Evolutionary conservation across 2,329 filamentous ascomycete genomes (phyloP), one percentile per base, ranked within the genome.

Genomic region (Xylaria sp.): DNA sequence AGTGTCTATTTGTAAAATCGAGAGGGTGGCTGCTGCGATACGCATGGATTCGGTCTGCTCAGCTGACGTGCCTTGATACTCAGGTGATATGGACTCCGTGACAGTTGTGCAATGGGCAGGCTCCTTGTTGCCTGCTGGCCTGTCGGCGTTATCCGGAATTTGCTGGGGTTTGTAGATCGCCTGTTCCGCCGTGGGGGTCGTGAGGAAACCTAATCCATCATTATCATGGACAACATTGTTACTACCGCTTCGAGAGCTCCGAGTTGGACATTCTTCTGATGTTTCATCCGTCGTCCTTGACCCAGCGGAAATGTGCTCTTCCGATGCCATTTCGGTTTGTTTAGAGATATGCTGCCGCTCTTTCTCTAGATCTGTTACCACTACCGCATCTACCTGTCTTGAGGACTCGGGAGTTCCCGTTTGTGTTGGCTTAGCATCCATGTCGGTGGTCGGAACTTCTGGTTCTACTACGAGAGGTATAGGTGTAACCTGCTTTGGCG

Each of bases 361-460:
- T 16, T 29, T 39, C 39, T 49, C 39, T 9, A 39, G 17, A 13
- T 34, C 21, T 39, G 48, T 17, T 9, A 48, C n/a, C 4, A 9
- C 24, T 2, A 48, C 44, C 5, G 21, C 20, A 45, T 62, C 53
- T 29, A 43, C 19, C 39, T 51, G 42, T 18, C 50, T 26, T 40
- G 56, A 43, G 22, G 59, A 58, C 44, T 55, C 38, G 7, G 59
- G 48, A 4, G 50, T 56, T 29, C 42, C 51, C 17, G 57, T 61
- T 52, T 63, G 56, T 17, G 56, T 56, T 11, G 42, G 29, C 37
- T 57, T 34, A 4, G 50, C 48, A 21, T 18, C 20, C 19, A 38
- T 13, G 34, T 9, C 42, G 2, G 16, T 17, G 7, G 39, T 48
- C 44, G 52, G 47, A 21, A 41, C 29, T 17, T 51, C 47, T 18